Conservation (phyloP, 257 asterid species). For the Avicennia marina region DNA sequence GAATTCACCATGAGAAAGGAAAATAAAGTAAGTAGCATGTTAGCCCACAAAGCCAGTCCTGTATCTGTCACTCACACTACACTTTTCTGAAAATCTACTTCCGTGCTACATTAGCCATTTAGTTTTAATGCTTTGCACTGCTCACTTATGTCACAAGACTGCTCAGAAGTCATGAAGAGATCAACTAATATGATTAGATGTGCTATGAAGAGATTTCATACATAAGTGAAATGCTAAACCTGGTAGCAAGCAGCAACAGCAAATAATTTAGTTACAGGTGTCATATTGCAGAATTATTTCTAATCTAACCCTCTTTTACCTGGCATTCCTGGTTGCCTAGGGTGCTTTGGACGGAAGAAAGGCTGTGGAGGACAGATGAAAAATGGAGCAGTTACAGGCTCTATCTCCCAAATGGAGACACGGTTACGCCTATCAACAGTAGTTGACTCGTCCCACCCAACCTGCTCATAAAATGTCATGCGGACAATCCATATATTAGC, state of each 20-base stretch:
- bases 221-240: too few relatives aligned
- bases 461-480: conserved; percentile 35
- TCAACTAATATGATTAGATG: neutral
- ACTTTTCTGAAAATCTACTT: too few relatives aligned
- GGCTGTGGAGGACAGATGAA: conserved; percentile 86
- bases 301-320: conserved; percentile 31
- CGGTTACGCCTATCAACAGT: conserved; percentile 83
- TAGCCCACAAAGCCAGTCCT: too few relatives aligned
- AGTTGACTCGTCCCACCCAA: conserved; percentile 98
- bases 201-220: neutral
- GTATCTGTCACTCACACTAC: too few relatives aligned
- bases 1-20: conserved; percentile 47
- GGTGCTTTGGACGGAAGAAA: conserved; percentile 69
- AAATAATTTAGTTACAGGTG: neutral
- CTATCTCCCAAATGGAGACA: conserved; percentile 96
- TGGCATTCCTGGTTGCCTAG: conserved; percentile 88
- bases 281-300: neutral
- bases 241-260: too few relatives aligned
- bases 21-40: neutral
- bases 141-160: too few relatives aligned
- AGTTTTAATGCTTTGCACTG: too few relatives aligned
- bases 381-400: conserved; percentile 97
- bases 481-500: too few relatives aligned
- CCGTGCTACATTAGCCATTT: too few relatives aligned
- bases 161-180: too few relatives aligned